A percentile compares a stretch with the other conserved stretches of the same genome.
phyloP scores from a whole-genome alignment of 1,284 basidiomycete genomes.

The Lentinus polychrous region DNA sequence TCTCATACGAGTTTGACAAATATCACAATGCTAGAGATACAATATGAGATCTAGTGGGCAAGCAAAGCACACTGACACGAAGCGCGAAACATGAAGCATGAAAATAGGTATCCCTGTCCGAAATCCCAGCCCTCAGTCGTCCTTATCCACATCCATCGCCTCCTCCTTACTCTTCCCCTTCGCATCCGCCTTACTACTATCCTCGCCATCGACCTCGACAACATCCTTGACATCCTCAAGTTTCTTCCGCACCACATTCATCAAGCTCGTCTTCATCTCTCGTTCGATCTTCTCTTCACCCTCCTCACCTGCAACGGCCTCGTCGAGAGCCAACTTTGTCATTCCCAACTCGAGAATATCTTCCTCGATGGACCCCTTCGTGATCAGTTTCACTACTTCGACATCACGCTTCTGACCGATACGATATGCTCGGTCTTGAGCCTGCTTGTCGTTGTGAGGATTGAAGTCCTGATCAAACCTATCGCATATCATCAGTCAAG shows the following conservation, averaged over 20 bases:
- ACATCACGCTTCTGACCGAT: constrained; percentile 93
- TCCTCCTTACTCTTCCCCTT: constrained; percentile 6
- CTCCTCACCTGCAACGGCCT: constrained; percentile 80
- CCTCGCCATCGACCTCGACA: constrained; percentile 16
- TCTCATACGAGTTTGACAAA: too few relatives aligned
- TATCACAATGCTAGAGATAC: too few relatives aligned
- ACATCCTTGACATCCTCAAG: constrained; percentile 34
- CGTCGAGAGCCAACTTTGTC: constrained; percentile 87
- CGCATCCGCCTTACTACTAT: constrained; percentile 5
- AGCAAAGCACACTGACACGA: too few relatives aligned
- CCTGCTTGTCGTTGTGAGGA: constrained; percentile 89
- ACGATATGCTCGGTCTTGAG: constrained; percentile 96
- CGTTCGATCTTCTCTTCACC: constrained; percentile 62
- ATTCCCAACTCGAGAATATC: constrained; percentile 88
- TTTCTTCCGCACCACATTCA: constrained; percentile 75
- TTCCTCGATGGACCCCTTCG: constrained; percentile 91
- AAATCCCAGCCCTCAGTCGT: not conserved
- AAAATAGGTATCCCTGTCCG: too few relatives aligned
- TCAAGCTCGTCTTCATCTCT: constrained; percentile 75
- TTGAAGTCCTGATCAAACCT: constrained; percentile 99
- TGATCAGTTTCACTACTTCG: constrained; percentile 91
- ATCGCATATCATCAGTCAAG: not conserved
- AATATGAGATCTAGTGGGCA: too few relatives aligned
- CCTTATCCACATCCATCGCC: constrained; percentile 9
- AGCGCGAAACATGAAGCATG: too few relatives aligned